Percentiles rank a stretch among this genome's conserved stretches.
Conservation (phyloP, 345 rosid species). For the Salix suchowensis region DNA sequence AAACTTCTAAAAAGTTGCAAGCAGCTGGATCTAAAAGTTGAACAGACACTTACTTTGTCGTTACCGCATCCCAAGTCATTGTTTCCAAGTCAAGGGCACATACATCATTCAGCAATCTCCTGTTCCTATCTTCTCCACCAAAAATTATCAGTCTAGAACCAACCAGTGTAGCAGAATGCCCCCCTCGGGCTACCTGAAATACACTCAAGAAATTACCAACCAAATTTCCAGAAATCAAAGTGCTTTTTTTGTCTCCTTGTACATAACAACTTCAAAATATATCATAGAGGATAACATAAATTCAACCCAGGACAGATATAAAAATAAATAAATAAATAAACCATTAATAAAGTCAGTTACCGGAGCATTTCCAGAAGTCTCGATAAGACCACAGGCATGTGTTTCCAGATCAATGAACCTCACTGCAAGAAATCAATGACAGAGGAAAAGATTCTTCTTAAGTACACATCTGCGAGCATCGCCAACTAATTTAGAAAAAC, state of each 20-base stretch:
- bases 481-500: conserved; percentile 2
- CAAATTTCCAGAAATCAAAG: neutral
- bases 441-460: conserved; percentile 15
- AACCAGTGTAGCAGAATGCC: conserved; percentile 77
- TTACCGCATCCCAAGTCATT: conserved; percentile 73
- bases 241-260: neutral
- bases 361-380: conserved; percentile 75
- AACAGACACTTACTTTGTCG: conserved; percentile 56
- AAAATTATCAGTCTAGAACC: conserved; percentile 73
- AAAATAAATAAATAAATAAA: neutral
- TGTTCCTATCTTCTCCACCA: conserved; percentile 86
- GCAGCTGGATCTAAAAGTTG: neutral
- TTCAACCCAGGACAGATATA: neutral
- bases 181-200: conserved; percentile 83
- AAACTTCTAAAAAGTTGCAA: conserved; percentile 16
- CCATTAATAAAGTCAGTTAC: conserved; percentile 30
- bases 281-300: neutral
- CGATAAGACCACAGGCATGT: conserved; percentile 48
- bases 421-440: conserved; percentile 46
- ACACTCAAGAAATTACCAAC: conserved; percentile 16
- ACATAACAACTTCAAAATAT: neutral
- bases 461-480: conserved; percentile 5
- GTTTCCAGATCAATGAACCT: conserved; percentile 67
- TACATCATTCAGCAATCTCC: conserved; percentile 79
- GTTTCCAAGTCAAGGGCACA: conserved; percentile 73